These are phyloP conservation scores for Salix viminalis DNA, from an alignment of 345 rosid species.

Conservation along the genomic window DNA sequence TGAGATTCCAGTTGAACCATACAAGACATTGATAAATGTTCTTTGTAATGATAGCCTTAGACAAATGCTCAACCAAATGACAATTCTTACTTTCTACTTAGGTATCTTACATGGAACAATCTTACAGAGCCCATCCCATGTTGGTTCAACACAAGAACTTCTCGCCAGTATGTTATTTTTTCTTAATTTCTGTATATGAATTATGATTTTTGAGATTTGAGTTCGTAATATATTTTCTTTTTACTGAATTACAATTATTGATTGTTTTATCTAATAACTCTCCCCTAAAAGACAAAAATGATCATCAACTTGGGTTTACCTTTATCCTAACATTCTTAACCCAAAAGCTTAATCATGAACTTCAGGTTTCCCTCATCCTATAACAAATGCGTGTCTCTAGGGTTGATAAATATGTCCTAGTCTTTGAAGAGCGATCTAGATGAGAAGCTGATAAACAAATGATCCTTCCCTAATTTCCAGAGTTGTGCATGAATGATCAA, in stretches of 20 bases:
- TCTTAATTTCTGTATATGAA: too few relatives aligned
- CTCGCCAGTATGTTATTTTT: neutral
- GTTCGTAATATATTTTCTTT: too few relatives aligned
- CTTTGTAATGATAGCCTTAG: neutral
- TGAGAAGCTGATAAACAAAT: neutral
- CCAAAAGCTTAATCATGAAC: neutral
- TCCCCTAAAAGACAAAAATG: too few relatives aligned
- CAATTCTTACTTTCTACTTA: neutral
- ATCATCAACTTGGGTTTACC: too few relatives aligned
- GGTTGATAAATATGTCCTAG: neutral
- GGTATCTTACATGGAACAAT: constrained; percentile 15
- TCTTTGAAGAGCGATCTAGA: neutral
- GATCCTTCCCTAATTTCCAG: too few relatives aligned
- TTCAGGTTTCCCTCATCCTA: too few relatives aligned
- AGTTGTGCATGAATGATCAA: neutral
- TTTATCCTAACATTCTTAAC: too few relatives aligned
- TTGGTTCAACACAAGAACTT: constrained; percentile 2
- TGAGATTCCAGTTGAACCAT: too few relatives aligned
- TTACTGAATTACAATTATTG: too few relatives aligned
- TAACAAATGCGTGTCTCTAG: neutral
- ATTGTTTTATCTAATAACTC: too few relatives aligned
- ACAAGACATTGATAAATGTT: too few relatives aligned
- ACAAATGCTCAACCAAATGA: neutral
- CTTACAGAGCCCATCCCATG: constrained; percentile 8
- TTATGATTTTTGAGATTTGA: too few relatives aligned